Conservation (phyloP, 306 rosid species). For the Acacia acuminata region DNA sequence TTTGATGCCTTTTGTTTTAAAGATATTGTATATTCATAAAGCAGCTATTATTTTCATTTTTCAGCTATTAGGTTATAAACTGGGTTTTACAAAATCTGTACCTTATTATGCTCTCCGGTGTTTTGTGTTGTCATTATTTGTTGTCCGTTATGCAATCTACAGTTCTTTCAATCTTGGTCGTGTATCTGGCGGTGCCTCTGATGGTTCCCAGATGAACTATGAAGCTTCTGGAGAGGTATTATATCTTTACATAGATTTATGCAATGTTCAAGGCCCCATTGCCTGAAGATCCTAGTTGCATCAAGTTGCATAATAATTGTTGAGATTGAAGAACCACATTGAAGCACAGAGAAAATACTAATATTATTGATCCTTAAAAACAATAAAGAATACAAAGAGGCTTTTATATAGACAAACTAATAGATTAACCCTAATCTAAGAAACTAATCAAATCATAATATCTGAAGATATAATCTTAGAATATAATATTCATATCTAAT, state of each 20-base stretch:
- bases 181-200: slow-evolving; percentile 40
- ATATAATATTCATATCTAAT: too few species aligned
- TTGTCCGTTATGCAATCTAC: slow-evolving; percentile 35
- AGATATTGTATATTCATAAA: background rate
- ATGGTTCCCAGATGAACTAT: slow-evolving; percentile 53
- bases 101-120: slow-evolving; percentile 25
- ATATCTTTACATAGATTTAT: slow-evolving; percentile 27
- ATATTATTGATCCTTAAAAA: too few species aligned
- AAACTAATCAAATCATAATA: too few species aligned
- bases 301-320: slow-evolving; percentile 23
- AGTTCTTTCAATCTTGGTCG: slow-evolving; percentile 73
- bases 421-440: too few species aligned
- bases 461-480: too few species aligned
- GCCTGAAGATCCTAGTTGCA: slow-evolving; percentile 17
- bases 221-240: slow-evolving; percentile 90
- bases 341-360: too few species aligned
- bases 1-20: background rate
- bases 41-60: slow-evolving; percentile 17
- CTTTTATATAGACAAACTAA: too few species aligned
- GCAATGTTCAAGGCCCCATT: slow-evolving; percentile 17
- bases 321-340: too few species aligned
- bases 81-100: slow-evolving; percentile 20
- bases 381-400: too few species aligned
- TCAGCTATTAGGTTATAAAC: slow-evolving; percentile 14
- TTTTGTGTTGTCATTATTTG: slow-evolving; percentile 21